These are phyloP conservation scores for Bifiguratus adelaidae DNA, from an alignment of 192 early-diverging fungal species.

Conservation along the genomic window DNA sequence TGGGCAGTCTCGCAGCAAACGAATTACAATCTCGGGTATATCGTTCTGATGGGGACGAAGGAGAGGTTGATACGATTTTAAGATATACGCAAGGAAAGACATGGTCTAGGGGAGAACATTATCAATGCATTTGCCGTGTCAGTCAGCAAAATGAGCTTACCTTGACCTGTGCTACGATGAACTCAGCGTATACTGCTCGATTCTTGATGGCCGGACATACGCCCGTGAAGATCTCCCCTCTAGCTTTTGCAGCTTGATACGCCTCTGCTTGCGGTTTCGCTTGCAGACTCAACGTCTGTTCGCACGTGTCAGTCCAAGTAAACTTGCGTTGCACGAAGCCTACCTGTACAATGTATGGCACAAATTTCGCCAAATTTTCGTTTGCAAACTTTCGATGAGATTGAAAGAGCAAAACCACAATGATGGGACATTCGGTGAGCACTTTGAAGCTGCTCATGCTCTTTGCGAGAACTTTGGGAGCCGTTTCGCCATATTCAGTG, in stretches of 20 bases:
- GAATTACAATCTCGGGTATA: conserved; percentile 84
- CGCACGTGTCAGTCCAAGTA: background rate
- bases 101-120: conserved; percentile 50
- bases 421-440: conserved; percentile 95
- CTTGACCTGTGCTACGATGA: conserved; percentile 95
- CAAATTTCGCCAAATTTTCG: conserved; percentile 72
- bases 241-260: conserved; percentile 26
- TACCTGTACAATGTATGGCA: conserved; percentile 83
- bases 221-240: conserved; percentile 64
- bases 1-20: conserved; percentile 86
- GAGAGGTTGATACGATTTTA: conserved; percentile 62
- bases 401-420: conserved; percentile 92
- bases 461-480: conserved; percentile 54
- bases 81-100: conserved; percentile 94
- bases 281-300: conserved; percentile 40
- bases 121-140: background rate
- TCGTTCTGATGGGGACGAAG: conserved; percentile 65
- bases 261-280: conserved; percentile 45
- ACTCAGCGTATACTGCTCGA: conserved; percentile 66
- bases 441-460: conserved; percentile 94
- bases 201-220: conserved; percentile 67
- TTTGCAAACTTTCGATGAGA: conserved; percentile 74
- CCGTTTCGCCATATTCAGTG: conserved; percentile 42
- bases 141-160: conserved; percentile 14
- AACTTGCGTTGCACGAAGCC: background rate